Evolutionary conservation across 2,329 filamentous ascomycete species (phyloP).

Genomic region (Sporothrix sp.): DNA sequence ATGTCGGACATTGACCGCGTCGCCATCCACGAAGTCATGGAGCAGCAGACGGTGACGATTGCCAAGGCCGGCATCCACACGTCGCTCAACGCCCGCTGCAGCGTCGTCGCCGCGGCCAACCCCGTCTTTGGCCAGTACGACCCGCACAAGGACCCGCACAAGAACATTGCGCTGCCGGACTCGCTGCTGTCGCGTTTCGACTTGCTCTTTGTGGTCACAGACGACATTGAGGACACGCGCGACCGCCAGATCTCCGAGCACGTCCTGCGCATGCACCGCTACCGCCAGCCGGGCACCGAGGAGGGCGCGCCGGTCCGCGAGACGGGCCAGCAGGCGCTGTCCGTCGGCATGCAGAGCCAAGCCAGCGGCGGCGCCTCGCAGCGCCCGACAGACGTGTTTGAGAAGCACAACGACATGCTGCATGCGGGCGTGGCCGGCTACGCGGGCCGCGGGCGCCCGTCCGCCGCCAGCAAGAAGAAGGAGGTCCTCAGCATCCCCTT

Average conservation of each 20-base stretch:
- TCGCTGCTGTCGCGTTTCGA: constrained; percentile 97
- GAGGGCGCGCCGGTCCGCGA: constrained; percentile 93
- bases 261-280: constrained; percentile 92
- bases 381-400: constrained; percentile 76
- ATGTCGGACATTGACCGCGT: constrained; percentile 98
- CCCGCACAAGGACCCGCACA: constrained; percentile 95
- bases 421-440: constrained; percentile 73
- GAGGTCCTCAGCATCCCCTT: constrained; percentile 94
- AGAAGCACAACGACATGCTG: constrained; percentile 94
- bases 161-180: constrained; percentile 94
- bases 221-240: constrained; percentile 90
- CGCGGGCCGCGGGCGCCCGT: background rate
- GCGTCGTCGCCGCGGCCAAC: constrained; percentile 91
- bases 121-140: constrained; percentile 98
- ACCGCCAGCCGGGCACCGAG: constrained; percentile 83
- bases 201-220: constrained; percentile 92
- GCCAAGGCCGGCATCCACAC: constrained; percentile 98
- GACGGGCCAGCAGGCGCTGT: constrained; percentile 70
- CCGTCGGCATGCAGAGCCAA: constrained; percentile 75
- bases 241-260: constrained; percentile 93
- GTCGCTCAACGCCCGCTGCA: constrained; percentile 90
- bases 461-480: constrained; percentile 56
- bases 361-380: constrained; percentile 50
- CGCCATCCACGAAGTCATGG: constrained; percentile 99
- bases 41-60: constrained; percentile 98